These are phyloP conservation scores for Eucalyptus rudis DNA, from an alignment of 345 rosid genomes.

Conservation along the genomic window DNA sequence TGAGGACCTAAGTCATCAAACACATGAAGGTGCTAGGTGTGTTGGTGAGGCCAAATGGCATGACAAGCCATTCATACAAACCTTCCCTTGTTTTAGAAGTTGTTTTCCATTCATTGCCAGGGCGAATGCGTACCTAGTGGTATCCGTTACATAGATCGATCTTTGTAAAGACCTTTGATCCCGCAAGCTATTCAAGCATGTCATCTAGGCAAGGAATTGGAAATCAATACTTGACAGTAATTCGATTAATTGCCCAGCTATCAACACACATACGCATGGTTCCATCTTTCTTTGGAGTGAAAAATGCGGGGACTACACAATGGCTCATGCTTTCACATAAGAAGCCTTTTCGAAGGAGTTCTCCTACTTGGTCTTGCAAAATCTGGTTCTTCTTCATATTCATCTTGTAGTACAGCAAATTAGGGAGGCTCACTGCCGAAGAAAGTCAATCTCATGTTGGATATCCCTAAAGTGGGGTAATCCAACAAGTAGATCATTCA, in stretches of 20 bases:
- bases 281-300: background rate
- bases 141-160: too few relatives aligned
- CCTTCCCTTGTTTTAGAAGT: too few relatives aligned
- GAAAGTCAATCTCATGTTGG: background rate
- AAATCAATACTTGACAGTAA: too few relatives aligned
- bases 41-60: too few relatives aligned
- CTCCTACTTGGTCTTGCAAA: background rate
- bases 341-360: background rate
- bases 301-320: background rate
- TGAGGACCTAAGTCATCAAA: too few relatives aligned
- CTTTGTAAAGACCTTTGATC: too few relatives aligned
- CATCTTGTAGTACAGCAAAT: background rate
- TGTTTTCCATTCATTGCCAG: too few relatives aligned
- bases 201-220: too few relatives aligned
- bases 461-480: background rate
- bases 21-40: too few relatives aligned
- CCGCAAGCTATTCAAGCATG: fast-evolving
- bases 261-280: background rate
- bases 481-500: background rate
- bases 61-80: too few relatives aligned
- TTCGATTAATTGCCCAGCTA: fast-evolving
- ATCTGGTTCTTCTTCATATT: background rate
- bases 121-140: too few relatives aligned
- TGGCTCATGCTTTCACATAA: background rate
- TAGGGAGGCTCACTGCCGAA: background rate